phyloP scores from a whole-genome alignment of 1,284 basidiomycete genomes.

The Trichosporon coremiiforme region DNA sequence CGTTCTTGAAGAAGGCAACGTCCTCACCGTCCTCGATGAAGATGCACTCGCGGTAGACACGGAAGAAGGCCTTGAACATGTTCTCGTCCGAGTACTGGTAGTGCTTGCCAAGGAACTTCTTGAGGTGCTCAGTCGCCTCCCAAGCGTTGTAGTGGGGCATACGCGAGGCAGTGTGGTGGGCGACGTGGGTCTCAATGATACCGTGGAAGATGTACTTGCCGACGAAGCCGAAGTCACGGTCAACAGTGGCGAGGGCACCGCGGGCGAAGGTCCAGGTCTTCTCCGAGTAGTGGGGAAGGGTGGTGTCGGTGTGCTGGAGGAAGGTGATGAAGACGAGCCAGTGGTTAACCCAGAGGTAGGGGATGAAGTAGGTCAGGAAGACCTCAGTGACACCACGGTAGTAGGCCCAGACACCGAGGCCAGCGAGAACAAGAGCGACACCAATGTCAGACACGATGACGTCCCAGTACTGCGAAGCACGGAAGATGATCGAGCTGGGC shows the following conservation, averaged over 20 bases:
- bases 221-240: slow-evolving; percentile 80
- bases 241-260: slow-evolving; percentile 90
- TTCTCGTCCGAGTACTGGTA: slow-evolving; percentile 61
- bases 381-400: slow-evolving; percentile 73
- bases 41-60: slow-evolving; percentile 58
- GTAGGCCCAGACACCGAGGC: slow-evolving; percentile 65
- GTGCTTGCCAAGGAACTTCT: slow-evolving; percentile 69
- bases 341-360: slow-evolving; percentile 85
- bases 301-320: slow-evolving; percentile 90
- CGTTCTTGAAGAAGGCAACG: slow-evolving; percentile 90
- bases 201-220: slow-evolving; percentile 72
- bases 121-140: slow-evolving; percentile 89
- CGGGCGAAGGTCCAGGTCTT: slow-evolving; percentile 91
- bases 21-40: slow-evolving; percentile 92
- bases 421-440: slow-evolving; percentile 70
- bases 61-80: slow-evolving; percentile 60
- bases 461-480: slow-evolving; percentile 75
- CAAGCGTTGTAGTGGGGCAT: slow-evolving; percentile 86
- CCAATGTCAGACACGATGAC: slow-evolving; percentile 85
- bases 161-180: slow-evolving; percentile 87
- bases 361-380: slow-evolving; percentile 77
- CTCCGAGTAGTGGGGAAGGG: slow-evolving; percentile 75
- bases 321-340: slow-evolving; percentile 92
- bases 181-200: slow-evolving; percentile 92
- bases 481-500: slow-evolving; percentile 79